Conservation (phyloP, 1,139 yeast genomes). For the Scheffersomyces insectosa region DNA sequence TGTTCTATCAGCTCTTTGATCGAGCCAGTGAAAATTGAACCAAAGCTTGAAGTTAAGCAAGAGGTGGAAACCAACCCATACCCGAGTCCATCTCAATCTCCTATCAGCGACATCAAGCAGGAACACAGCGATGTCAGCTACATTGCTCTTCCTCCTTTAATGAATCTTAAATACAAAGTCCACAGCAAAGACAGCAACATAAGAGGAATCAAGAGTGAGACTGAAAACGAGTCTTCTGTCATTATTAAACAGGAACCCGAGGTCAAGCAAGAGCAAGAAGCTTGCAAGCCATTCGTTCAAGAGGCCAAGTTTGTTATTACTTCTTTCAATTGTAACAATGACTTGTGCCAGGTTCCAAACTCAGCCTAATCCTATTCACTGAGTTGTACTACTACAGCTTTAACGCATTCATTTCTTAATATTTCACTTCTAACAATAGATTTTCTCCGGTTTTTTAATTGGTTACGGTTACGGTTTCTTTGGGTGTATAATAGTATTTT, state of each 20-base stretch:
- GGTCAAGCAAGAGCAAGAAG: neutral
- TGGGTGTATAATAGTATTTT: neutral
- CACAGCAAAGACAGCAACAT: conserved; percentile 3
- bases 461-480: no score
- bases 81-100: conserved; percentile 22
- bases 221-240: neutral
- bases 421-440: no score
- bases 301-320: conserved; percentile 26
- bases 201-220: neutral
- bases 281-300: neutral
- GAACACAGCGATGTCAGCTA: conserved; percentile 14
- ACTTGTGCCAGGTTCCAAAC: conserved; percentile 23
- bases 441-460: no score
- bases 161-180: conserved; percentile 2
- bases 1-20: conserved; percentile 17
- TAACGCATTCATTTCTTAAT: no score
- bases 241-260: neutral
- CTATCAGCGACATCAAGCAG: conserved; percentile 13
- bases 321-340: conserved; percentile 25
- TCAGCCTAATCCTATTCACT: no score
- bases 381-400: no score
- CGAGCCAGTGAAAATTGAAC: conserved; percentile 8
- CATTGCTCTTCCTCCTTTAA: conserved; percentile 17
- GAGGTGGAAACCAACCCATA: conserved; percentile 9
- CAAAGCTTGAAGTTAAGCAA: neutral